These are phyloP conservation scores for Hypericum androsaemum DNA, from an alignment of 345 rosid genomes.

Conservation along the genomic window DNA sequence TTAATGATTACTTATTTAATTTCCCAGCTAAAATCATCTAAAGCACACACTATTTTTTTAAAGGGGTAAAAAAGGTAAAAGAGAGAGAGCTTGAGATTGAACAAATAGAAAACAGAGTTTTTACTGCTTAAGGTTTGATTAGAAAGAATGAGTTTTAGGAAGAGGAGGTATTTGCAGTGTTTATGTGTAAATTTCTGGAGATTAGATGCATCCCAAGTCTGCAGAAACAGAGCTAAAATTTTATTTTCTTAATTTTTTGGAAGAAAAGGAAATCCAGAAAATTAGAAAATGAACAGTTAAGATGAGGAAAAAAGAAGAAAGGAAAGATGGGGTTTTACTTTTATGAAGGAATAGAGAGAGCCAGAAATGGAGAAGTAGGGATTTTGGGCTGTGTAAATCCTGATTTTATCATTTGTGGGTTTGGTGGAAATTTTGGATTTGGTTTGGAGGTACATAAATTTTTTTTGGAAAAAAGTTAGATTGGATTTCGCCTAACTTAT, in stretches of 20 bases:
- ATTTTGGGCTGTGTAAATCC: constrained; percentile 11
- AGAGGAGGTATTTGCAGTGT: no score
- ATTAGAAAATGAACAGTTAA: not conserved
- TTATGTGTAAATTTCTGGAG: no score
- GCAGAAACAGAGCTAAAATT: no score
- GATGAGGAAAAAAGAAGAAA: constrained; percentile 5
- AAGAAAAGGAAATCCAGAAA: not conserved
- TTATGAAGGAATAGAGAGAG: constrained; percentile 8
- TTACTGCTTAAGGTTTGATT: not conserved
- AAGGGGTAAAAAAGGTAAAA: no score
- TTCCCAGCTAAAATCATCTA: constrained; percentile 28
- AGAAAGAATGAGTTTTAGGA: no score
- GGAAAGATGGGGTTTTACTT: no score
- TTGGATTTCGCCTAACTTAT: constrained; percentile 14
- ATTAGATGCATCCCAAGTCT: no score
- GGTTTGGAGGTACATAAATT: no score
- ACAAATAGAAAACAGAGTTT: no score
- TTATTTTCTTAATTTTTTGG: no score
- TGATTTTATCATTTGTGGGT: constrained; percentile 11
- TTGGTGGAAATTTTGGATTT: constrained; percentile 12
- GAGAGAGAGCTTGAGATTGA: no score
- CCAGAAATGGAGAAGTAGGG: not conserved
- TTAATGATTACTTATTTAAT: constrained; percentile 32
- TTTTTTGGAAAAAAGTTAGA: constrained; percentile 21
- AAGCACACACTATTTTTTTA: not conserved